Evolutionary conservation across 345 rosid genomes (phyloP).

Genomic region (Passiflora organensis): DNA sequence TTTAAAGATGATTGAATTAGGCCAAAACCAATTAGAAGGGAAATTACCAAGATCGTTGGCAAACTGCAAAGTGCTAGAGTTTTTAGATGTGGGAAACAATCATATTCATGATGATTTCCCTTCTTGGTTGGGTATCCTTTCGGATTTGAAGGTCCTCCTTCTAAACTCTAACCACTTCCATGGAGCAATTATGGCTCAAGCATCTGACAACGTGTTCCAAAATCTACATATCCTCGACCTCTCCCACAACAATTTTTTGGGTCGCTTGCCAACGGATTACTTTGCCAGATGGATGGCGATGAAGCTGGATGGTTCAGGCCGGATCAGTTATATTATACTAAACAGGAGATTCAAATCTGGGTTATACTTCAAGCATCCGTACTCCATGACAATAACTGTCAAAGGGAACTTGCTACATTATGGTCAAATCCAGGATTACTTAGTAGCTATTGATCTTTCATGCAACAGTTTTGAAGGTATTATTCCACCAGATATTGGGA

Average conservation of each 20-base stretch:
- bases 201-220: neutral
- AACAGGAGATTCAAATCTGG: no score
- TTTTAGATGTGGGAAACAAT: conserved; percentile 13
- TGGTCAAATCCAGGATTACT: neutral
- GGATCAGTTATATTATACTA: no score
- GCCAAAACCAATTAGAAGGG: conserved; percentile 10
- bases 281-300: neutral
- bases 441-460: conserved; percentile 10
- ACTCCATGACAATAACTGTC: neutral
- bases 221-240: conserved; percentile 7
- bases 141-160: neutral
- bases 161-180: conserved; percentile 8
- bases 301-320: neutral
- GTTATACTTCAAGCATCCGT: neutral
- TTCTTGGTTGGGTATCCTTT: conserved; percentile 2
- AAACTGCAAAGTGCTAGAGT: conserved; percentile 8
- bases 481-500: conserved; percentile 1
- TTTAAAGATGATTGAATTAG: conserved; percentile 1
- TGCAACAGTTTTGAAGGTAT: conserved; percentile 3
- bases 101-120: conserved; percentile 6
- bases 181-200: neutral
- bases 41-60: conserved; percentile 8
- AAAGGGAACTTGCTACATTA: neutral
- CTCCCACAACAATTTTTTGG: neutral
- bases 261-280: neutral